Base-by-base conservation (phyloP, 352 stramenopile genomes). In the Globisporangium mamillatum region DNA sequence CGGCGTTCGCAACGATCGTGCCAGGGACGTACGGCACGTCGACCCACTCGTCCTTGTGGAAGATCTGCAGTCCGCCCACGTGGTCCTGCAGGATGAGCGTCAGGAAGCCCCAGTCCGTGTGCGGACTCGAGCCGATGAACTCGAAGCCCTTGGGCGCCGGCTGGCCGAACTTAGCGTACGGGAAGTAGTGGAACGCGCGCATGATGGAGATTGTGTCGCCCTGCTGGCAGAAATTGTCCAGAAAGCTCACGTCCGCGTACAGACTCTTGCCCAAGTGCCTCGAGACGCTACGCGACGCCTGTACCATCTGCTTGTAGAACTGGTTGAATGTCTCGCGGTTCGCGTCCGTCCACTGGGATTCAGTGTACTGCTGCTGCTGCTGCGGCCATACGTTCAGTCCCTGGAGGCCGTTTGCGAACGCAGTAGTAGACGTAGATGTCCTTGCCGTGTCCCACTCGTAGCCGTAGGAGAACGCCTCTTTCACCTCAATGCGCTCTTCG, bases 161-260 rank as follows among this genome's bases (percentile, higher is more conserved):
- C 10, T 73, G 41, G 1, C 78, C 78, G 68, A 84, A 90, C 32
- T 71, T 74, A 27, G 76, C 75, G 75, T 93, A 93, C 52, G 86
- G 86, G 65, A 94, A 94, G 71, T 94, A 94, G 72, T 94, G 86
- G 71, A 92, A 94, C 58, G 88, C 75, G 48, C 86, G 84, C 84
- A 92, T 90, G 77, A 94, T 89, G 36, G 86, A 94, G 69, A 94
- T 94, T 34, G 84, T 92, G 71, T 92, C 82, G 16, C 81, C 86
- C 29, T 87, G 52, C 9, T 80, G 63, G 60, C 82, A 92, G 66
- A 81, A 91, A 41, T 77, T 62, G 69, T 89, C 76, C 7, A 94
- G 72, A 41, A 91, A 85, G 34, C 75, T 69, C 20, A 72, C 72
- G 53, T 80, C 68, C 4, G 71, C 72, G 55, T 90, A 91, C 25